Evolutionary conservation across 805 yeast genomes (phyloP), one percentile per base, ranked within the genome.

Genomic region (Metschnikowia lunata): DNA sequence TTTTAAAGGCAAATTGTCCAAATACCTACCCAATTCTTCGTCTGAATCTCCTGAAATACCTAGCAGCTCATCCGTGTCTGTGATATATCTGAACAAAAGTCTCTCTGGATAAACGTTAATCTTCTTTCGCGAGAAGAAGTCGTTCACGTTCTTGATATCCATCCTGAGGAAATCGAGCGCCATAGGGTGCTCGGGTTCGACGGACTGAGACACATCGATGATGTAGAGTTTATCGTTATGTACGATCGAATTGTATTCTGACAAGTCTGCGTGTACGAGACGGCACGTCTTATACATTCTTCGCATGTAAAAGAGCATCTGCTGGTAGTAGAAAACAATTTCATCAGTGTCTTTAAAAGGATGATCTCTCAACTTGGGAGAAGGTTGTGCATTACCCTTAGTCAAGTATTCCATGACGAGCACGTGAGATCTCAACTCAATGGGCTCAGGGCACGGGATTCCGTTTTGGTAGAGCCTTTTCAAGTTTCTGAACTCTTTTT

Each of bases 131-230:
- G 75, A 74, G 57, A 93, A 93, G 62, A 83, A 93, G 56, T 87
- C 93, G 59, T 91, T 93, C 23, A 91, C 87, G 59, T 93, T 93
- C 63, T 91, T 93, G 59, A 93, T 90, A 66, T 93, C 99, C 99
- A 93, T 93, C 60, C 99, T 74, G 48, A 93, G 67, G 61, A 93
- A 93, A 62, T 93, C 98, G 52, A 93, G 72, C 35, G 96, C 85
- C 88, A 88, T 88, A 9, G 97, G 98, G 65, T 93, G 99, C 56
- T 89, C 97, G 8, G 97, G 97, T 63, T 93, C 98, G 23, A 93
- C 98, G 32, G 95, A 83, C 63, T 93, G 99, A 1, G 98, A 90
- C 9, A 93, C 99, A 67, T 93, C 99, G 54, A 93, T 87, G 46
- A 93, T 86, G 65, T 85, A 89, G 27, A 93, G 69, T 59, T 80